Evolutionary conservation across 768 basidiomycete species (phyloP), one percentile per base, ranked within the genome.

Genomic region (Tylopilus sp.): DNA sequence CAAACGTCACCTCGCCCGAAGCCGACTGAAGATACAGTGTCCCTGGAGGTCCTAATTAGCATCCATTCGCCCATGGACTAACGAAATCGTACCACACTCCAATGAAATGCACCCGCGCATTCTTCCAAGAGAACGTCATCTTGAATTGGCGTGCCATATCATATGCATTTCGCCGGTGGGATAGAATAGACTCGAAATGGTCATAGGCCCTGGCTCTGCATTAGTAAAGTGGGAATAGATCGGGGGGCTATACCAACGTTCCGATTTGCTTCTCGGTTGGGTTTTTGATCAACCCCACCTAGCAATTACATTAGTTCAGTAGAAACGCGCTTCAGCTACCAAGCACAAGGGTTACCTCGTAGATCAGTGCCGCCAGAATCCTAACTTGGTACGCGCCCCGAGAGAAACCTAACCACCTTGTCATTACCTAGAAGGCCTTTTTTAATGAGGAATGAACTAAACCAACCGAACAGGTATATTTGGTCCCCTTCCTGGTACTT

Each of bases 11-110:
- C 57, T 52, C 57, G 43, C 12, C 40, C 52, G 10, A 53, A 26
- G n/a, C 83, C 84, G 14, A 86, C 83, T 0, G 84, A 85, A 21
- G 79, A 77, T 6, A 87, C 84, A 2, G 84, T 86, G 57, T 87
- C 85, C 83, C 84, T 86, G 47, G 26, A 14, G 4, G 22, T 55
- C 17, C 40, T 1, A 1, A 46, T 52, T 16, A 31, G 4, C 22
- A 19, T 26, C 11, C n/a, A 8, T 22, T 2, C 16, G 34, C 17
- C n/a, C 26, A 17, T 3, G 33, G 31, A 16, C 14, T 14, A 21
- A 48, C 10, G 6, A 22, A 60, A 26, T 31, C 51, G 6, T 53
- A 79, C 80, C 78, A 82, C 12, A 78, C 75, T 1, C 81, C 81
- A 24, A 83, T 67, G 42, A 82, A 82, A 31, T 81, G 76, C 7